Percentiles rank a stretch among this genome's conserved stretches.
Evolutionary conservation across 176 grass and related monocot species (phyloP).

Genomic region (Carex kokanica): DNA sequence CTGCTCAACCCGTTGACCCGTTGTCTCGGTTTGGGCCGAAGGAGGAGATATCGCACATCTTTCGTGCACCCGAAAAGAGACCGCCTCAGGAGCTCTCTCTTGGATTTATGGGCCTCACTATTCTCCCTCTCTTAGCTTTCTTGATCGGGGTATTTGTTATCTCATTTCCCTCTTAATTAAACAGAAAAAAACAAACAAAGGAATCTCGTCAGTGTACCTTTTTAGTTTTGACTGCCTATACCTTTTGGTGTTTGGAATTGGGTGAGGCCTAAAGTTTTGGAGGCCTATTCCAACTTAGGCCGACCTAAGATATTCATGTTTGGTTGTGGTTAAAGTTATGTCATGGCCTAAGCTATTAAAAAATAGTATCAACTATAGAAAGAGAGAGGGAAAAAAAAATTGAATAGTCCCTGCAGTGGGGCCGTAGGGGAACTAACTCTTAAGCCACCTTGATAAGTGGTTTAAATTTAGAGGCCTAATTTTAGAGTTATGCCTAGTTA

Average conservation of each 20-base stretch:
- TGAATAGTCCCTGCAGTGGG: too few species aligned
- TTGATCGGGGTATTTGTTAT: slow-evolving; percentile 65
- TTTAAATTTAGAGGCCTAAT: too few species aligned
- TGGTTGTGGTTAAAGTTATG: too few species aligned
- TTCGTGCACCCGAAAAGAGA: slow-evolving; percentile 81
- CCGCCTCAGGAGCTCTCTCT: slow-evolving; percentile 71
- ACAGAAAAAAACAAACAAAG: not conserved
- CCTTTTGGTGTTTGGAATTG: not conserved
- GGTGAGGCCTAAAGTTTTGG: too few species aligned
- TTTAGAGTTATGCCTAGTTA: too few species aligned
- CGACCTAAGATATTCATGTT: too few species aligned
- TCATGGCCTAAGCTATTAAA: too few species aligned
- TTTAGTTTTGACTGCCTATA: not conserved
- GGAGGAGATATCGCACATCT: slow-evolving; percentile 85
- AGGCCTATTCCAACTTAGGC: too few species aligned
- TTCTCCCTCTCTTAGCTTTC: slow-evolving; percentile 71
- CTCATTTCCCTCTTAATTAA: not conserved
- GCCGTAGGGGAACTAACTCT: too few species aligned
- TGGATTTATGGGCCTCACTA: slow-evolving; percentile 54
- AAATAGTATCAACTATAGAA: too few species aligned
- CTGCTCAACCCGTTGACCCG: slow-evolving; percentile 61
- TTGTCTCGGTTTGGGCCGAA: slow-evolving; percentile 70
- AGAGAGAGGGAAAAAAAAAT: too few species aligned
- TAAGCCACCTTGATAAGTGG: too few species aligned
- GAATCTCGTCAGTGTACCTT: not conserved